phyloP scores from a whole-genome alignment of 257 asterid genomes.

The Avicennia marina region DNA sequence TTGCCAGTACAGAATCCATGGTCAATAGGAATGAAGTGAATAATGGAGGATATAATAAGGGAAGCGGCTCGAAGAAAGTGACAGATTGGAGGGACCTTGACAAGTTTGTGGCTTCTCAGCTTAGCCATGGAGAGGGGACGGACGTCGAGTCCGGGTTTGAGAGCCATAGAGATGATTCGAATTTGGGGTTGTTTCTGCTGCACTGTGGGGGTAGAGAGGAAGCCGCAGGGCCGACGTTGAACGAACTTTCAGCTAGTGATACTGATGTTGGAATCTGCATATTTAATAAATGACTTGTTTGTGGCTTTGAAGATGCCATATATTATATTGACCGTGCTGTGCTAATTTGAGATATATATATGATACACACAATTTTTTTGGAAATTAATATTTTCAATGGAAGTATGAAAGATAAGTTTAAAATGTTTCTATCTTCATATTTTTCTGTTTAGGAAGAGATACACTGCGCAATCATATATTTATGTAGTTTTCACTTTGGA shows the following conservation, averaged over 20 bases:
- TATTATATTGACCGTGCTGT: background rate
- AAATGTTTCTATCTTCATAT: no score
- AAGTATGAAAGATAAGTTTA: no score
- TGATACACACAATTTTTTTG: no score
- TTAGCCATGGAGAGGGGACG: conserved; percentile 62
- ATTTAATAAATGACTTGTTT: conserved; percentile 34
- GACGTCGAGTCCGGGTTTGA: no score
- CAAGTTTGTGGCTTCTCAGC: conserved; percentile 70
- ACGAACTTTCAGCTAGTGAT: no score
- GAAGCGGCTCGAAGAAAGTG: conserved; percentile 26
- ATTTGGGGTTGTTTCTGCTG: conserved; percentile 39
- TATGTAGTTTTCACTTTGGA: no score
- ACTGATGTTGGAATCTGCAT: conserved; percentile 57
- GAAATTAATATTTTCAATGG: no score
- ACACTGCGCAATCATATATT: no score
- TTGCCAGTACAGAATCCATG: background rate
- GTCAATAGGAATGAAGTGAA: conserved; percentile 19
- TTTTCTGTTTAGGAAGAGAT: no score
- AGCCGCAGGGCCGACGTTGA: conserved; percentile 26
- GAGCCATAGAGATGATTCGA: conserved; percentile 23
- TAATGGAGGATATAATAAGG: background rate
- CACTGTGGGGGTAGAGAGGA: conserved; percentile 44
- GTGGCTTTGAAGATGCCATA: background rate
- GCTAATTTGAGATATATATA: background rate
- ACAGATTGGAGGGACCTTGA: conserved; percentile 73